Base-by-base conservation (phyloP, 257 asterid genomes). In the Solanum dulcamara region DNA sequence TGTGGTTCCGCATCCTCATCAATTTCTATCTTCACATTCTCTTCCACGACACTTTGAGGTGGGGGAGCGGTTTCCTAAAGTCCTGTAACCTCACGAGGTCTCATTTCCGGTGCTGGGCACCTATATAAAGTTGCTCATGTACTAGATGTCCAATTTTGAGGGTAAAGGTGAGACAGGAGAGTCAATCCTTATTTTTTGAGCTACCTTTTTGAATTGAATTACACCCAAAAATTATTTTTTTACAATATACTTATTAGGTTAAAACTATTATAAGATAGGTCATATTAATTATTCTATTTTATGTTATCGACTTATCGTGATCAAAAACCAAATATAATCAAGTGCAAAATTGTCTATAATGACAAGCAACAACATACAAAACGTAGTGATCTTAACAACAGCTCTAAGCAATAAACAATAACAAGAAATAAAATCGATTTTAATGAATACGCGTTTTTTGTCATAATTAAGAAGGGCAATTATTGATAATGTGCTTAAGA, bases 141-240 rank as follows among this genome's bases (percentile, higher is more conserved):
- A 22, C 7, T 14, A 11, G 14, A 57, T 2, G 2, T 37, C 5
- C 6, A 8, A 2, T 40, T 40, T 40, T 40, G 3, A 10, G 9
- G 11, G 9, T 22, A n/a, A 57, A 10, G 15, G 66, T 57, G 10
- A 9, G 15, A 57, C n/a, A n/a, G n/a, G n/a, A 57, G 15, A 57
- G 7, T 4, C 2, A 10, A 57, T n/a, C 3, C 15, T 57, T 57
- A 57, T n/a, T 57, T 57, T n/a, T 57, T 2, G 7, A n/a, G 0
- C 1, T n/a, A 3, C 2, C 7, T 57, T 57, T 57, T 1, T 9
- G 3, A 0, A 0, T n/a, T 57, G 6, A 57, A 0, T 57, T 57
- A 22, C 9, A 12, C 6, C 10, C 0, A 9, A 3, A n/a, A n/a
- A 22, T 0, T 15, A 57, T 22, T 57, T 46, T 13, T 57, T 10